phyloP scores from a whole-genome alignment of 371 early-diverging fungal genomes.

The Apophysomyces variabilis region DNA sequence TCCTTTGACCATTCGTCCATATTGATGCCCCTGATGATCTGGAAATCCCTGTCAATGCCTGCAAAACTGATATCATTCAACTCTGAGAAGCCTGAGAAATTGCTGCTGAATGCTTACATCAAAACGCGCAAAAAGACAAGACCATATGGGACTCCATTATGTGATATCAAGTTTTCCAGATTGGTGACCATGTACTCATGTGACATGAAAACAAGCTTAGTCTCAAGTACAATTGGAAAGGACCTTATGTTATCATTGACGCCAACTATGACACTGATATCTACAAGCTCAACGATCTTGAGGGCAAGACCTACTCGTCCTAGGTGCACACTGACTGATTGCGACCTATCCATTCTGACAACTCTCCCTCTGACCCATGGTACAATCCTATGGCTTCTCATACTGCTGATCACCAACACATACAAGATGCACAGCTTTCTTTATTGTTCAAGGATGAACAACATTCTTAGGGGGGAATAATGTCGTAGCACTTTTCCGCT shows the following conservation, averaged over 20 bases:
- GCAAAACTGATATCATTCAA: too few species aligned
- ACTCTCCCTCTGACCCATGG: background rate
- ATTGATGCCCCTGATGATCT: too few species aligned
- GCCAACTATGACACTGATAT: conserved; percentile 4
- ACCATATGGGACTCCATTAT: conserved; percentile 24
- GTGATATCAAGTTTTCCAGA: conserved; percentile 4
- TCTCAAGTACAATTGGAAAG: conserved; percentile 20
- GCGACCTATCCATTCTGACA: background rate
- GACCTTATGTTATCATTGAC: conserved; percentile 11
- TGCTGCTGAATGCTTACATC: too few species aligned
- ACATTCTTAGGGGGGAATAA: background rate
- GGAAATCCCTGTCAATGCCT: too few species aligned
- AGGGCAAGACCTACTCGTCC: conserved; percentile 14
- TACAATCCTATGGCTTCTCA: background rate
- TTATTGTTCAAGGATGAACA: background rate
- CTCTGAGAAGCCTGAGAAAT: too few species aligned
- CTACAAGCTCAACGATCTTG: conserved; percentile 9
- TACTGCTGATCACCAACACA: too few species aligned
- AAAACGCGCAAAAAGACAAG: conserved; percentile 18
- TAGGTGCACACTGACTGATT: conserved; percentile 16
- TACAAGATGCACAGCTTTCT: too few species aligned
- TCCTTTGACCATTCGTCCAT: too few species aligned
- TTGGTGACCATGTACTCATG: conserved; percentile 23
- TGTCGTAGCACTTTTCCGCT: background rate
- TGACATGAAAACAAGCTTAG: conserved; percentile 12